Conservation (phyloP, 1,284 basidiomycete genomes). For the Malassezia pachydermatis region DNA sequence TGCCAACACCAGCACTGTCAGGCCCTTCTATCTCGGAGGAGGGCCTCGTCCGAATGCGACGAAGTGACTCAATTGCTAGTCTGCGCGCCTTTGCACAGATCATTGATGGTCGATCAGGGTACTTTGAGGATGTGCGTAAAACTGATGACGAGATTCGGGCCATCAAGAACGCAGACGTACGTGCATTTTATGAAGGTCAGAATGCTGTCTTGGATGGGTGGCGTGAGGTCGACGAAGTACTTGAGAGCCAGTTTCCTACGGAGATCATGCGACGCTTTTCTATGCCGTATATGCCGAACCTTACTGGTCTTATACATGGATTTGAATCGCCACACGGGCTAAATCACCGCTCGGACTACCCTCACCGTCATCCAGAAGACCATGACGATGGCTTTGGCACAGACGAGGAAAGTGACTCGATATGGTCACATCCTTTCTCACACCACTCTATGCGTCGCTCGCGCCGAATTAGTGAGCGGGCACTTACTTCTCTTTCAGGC, state of each 20-base stretch:
- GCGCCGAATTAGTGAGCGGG: slow-evolving; percentile 18
- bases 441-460: slow-evolving; percentile 7
- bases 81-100: slow-evolving; percentile 33
- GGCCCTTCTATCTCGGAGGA: slow-evolving; percentile 6
- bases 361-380: slow-evolving; percentile 18
- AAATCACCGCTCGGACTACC: slow-evolving; percentile 11
- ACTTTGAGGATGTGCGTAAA: slow-evolving; percentile 31
- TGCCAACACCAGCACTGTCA: no score
- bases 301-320: neutral
- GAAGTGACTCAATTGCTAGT: slow-evolving; percentile 32
- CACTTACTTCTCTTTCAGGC: slow-evolving; percentile 12
- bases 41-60: neutral
- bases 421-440: slow-evolving; percentile 9
- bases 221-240: slow-evolving; percentile 44
- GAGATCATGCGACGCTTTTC: slow-evolving; percentile 42
- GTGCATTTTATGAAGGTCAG: slow-evolving; percentile 35
- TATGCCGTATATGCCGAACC: neutral
- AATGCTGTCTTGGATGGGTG: slow-evolving; percentile 42
- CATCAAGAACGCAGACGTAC: slow-evolving; percentile 24
- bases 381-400: slow-evolving; percentile 30
- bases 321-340: slow-evolving; percentile 3
- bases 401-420: slow-evolving; percentile 24
- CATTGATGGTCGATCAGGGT: slow-evolving; percentile 37
- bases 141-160: slow-evolving; percentile 22
- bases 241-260: slow-evolving; percentile 42